phyloP scores from a whole-genome alignment of 305 asterid genomes.

The Solanum chacoense region DNA sequence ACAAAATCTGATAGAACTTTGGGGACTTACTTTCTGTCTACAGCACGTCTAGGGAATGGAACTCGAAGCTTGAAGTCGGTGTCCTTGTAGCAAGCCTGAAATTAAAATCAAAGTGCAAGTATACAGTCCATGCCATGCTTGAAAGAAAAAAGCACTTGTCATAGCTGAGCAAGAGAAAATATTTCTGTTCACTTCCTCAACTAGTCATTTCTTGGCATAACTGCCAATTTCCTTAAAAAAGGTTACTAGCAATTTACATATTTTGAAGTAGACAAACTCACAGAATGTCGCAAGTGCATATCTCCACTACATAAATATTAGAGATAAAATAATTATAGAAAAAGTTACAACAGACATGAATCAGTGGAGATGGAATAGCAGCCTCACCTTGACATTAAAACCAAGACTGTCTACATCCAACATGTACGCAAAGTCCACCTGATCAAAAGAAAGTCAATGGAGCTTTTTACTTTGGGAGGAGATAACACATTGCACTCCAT shows the following conservation, averaged over 20 bases:
- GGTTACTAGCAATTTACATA: not conserved
- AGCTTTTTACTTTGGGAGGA: not conserved
- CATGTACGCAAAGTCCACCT: conserved; percentile 84
- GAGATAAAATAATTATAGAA: not conserved
- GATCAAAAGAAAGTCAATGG: conserved; percentile 17
- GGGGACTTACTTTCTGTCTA: conserved; percentile 69
- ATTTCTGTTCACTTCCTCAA: not conserved
- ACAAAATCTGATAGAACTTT: not conserved
- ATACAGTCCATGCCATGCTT: not conserved
- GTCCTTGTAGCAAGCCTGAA: conserved; percentile 73
- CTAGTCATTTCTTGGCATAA: not conserved
- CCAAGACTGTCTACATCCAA: conserved; percentile 90
- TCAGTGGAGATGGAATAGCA: not conserved
- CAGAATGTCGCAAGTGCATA: not conserved
- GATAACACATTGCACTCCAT: not conserved
- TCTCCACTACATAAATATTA: not conserved
- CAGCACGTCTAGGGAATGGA: conserved; percentile 80
- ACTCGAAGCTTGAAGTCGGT: conserved; percentile 75
- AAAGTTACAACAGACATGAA: not conserved
- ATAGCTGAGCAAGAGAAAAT: not conserved
- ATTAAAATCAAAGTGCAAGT: not conserved
- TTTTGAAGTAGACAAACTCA: not conserved
- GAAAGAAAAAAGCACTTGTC: not conserved
- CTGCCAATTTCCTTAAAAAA: not conserved
- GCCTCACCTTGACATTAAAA: conserved; percentile 74